These are phyloP conservation scores for Athelia sp. DNA, from an alignment of 1,284 basidiomycete genomes.

Conservation along the genomic window DNA sequence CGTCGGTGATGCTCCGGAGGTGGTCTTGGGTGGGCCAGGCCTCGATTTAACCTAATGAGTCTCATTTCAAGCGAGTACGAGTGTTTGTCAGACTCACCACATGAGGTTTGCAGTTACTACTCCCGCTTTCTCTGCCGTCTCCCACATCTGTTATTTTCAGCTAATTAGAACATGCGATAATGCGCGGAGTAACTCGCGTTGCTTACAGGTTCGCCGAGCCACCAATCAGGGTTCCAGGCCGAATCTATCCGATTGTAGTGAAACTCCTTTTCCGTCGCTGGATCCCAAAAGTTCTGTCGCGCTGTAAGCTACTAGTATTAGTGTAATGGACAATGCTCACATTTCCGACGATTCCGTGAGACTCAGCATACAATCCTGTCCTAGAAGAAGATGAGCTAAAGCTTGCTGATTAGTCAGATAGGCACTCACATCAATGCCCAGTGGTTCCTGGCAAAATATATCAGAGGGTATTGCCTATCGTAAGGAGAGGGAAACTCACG, in stretches of 20 bases:
- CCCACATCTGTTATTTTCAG: constrained; percentile 89
- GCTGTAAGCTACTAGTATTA: constrained; percentile 3
- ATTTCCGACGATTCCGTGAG: constrained; percentile 88
- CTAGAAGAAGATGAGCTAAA: constrained; percentile 29
- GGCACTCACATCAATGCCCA: constrained; percentile 73
- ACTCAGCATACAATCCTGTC: constrained; percentile 85
- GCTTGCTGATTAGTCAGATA: constrained; percentile 1
- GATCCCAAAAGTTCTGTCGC: constrained; percentile 82
- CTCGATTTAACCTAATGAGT: constrained; percentile 28
- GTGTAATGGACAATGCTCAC: constrained; percentile 28
- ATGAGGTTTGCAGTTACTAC: constrained; percentile 82
- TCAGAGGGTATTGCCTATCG: constrained; percentile 4
- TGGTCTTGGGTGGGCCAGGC: constrained; percentile 77
- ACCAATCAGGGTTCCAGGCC: constrained; percentile 72
- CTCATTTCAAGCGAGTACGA: too few species aligned
- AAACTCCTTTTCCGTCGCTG: constrained; percentile 54
- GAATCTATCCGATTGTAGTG: constrained; percentile 61
- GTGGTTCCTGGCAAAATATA: constrained; percentile 57
- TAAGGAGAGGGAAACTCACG: constrained; percentile 42
- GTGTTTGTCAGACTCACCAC: constrained; percentile 53
- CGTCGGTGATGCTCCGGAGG: constrained; percentile 57
- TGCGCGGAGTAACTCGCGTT: neutral
- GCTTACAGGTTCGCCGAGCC: constrained; percentile 83
- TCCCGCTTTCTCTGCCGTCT: constrained; percentile 71
- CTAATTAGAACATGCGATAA: neutral